Evolutionary conservation across 179 eudicot species (phyloP).

Genomic region (Carnegiea gigantea): DNA sequence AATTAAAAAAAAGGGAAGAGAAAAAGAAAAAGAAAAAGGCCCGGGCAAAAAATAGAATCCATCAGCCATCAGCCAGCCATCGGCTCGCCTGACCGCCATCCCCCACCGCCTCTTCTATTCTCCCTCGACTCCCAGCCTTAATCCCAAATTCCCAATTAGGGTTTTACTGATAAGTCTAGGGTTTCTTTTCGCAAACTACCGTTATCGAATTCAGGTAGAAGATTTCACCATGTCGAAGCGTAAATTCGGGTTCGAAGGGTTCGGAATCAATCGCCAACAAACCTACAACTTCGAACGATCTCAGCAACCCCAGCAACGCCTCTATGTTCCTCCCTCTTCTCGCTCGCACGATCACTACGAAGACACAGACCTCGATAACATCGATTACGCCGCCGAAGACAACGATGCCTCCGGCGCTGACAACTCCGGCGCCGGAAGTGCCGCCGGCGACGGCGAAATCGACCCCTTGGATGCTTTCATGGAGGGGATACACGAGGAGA

Average conservation of each 20-base stretch:
- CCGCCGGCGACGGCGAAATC: constrained; percentile 51
- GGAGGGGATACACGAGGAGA: constrained; percentile 91
- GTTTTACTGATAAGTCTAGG: constrained; percentile 14
- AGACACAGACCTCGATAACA: constrained; percentile 85
- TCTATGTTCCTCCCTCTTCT: constrained; percentile 74
- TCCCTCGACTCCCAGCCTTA: not conserved
- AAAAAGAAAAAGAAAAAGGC: not conserved
- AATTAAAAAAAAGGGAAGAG: not conserved
- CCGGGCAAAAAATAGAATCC: not conserved
- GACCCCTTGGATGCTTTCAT: constrained; percentile 96
- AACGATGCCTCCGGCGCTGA: constrained; percentile 7
- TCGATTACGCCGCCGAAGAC: constrained; percentile 61
- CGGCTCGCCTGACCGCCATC: not conserved
- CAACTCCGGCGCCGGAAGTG: constrained; percentile 7
- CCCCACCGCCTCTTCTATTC: not conserved
- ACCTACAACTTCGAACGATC: constrained; percentile 82
- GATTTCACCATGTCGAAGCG: constrained; percentile 71
- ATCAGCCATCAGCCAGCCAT: not conserved
- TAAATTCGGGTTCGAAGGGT: constrained; percentile 91
- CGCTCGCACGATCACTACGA: constrained; percentile 73
- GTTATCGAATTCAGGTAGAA: not conserved
- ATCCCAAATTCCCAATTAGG: constrained; percentile 18
- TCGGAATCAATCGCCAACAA: constrained; percentile 79
- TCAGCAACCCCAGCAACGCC: constrained; percentile 56
- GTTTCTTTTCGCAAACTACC: not conserved